Base-by-base conservation (phyloP, 2,329 filamentous ascomycete species). In the Trichophaea hybrida region DNA sequence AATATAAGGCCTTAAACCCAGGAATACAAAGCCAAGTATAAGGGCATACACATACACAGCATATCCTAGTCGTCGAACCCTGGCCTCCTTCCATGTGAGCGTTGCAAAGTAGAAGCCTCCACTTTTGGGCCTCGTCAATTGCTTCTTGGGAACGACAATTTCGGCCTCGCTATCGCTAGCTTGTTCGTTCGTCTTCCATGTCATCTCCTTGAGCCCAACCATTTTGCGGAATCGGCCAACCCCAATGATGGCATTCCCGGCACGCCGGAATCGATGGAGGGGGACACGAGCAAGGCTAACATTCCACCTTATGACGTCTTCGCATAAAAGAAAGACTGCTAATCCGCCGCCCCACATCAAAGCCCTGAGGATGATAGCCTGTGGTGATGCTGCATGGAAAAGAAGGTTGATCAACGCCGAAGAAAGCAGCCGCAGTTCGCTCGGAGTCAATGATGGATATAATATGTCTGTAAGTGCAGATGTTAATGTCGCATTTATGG, bases 351-450 rank as follows among this genome's bases (percentile, higher is more conserved):
- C 76, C 86, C 87, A 95, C 59, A 96, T 76, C 57, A 97, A 75
- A 13, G 85, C 82, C 73, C 94, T 93, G 52, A 97, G 75, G 63
- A 94, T 90, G 64, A 88, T 77, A 13, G 84, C 81, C 72, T 97
- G 93, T 0, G 91, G 87, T 0, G 90, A 93, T 5, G 76, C 74
- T 0, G 89, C 82, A 62, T 94, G 79, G 1, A 95, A 71, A 0
- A 94, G 74, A 12, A 96, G 74, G 68, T 94, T 88, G 68, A 96
- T 84, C 12, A 98, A 76, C 1, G 83, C 82, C 43, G 86, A 80
- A 0, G 91, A 91, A 13, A 97, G 78, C 7, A 98, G 77, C 68
- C 96, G 88, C 46, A 96, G 77, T 72, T 98, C 93, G 4, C 93
- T 68, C 7, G 66, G 60, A 2, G 65, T 68, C 13, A 68, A 44